Conservation (phyloP, 495 filamentous ascomycete genomes). For the Pseudoneurospora amorphoporcata region DNA sequence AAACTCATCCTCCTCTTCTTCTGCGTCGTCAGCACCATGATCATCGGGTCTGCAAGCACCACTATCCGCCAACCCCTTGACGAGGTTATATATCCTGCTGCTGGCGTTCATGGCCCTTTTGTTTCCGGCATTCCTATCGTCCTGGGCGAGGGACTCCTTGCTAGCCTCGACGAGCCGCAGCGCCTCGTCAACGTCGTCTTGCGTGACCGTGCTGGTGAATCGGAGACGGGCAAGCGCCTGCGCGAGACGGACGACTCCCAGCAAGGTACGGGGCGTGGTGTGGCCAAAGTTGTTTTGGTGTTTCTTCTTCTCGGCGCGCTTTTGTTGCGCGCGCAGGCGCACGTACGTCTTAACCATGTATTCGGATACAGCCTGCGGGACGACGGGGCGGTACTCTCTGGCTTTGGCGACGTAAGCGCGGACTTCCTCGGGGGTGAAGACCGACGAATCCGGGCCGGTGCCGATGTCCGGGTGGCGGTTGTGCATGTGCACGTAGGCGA, state of each 20-base stretch:
- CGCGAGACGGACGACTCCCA: constrained; percentile 84
- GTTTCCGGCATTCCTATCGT: constrained; percentile 44
- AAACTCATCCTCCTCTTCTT: constrained; percentile 33
- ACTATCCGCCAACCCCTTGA: constrained; percentile 71
- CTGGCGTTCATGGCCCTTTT: constrained; percentile 66
- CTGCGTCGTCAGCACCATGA: constrained; percentile 45
- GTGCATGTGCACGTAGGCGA: constrained; percentile 96
- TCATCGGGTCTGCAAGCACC: constrained; percentile 61
- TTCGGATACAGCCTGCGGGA: constrained; percentile 75
- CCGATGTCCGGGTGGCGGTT: constrained; percentile 77
- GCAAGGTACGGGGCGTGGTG: constrained; percentile 82
- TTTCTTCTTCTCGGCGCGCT: constrained; percentile 76
- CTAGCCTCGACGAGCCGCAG: constrained; percentile 82
- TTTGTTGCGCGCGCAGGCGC: constrained; percentile 76
- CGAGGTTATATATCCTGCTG: constrained; percentile 87
- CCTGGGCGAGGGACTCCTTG: constrained; percentile 71
- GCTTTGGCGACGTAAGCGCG: constrained; percentile 93
- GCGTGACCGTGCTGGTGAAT: constrained; percentile 70
- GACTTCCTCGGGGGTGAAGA: constrained; percentile 85
- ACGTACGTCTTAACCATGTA: constrained; percentile 97
- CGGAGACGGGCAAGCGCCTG: constrained; percentile 92
- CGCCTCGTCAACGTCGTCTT: constrained; percentile 93
- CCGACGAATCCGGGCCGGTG: constrained; percentile 37
- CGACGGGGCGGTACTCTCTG: constrained; percentile 72
- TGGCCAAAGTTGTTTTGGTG: constrained; percentile 91